A percentile compares a stretch with the other conserved stretches of the same genome.
Conservation (phyloP, 106 monocot species). For the Vanilla planifolia region DNA sequence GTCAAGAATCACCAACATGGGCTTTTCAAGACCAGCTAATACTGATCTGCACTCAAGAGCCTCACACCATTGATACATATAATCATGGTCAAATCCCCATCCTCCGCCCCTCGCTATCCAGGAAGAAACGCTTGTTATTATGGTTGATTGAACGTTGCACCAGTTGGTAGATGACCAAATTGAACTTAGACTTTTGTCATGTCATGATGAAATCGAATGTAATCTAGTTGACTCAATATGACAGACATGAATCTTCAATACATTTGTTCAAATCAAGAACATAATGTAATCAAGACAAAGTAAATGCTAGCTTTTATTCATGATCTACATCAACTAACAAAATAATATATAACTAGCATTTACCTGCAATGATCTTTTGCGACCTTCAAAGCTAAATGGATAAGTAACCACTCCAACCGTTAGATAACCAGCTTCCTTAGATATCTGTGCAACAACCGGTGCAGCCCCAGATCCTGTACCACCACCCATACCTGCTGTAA, state of each 20-base stretch:
- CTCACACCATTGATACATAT: too few species aligned
- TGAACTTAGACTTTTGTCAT: neutral
- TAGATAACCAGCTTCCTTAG: constrained; percentile 92
- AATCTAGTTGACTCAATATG: neutral
- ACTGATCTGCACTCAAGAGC: too few species aligned
- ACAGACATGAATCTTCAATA: neutral
- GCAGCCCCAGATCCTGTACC: constrained; percentile 98
- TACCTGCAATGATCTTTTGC: constrained; percentile 92
- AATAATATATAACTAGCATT: neutral
- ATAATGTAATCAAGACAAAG: neutral
- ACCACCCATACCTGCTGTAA: constrained; percentile 98
- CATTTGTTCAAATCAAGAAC: neutral
- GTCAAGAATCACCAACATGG: too few species aligned
- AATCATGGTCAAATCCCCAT: too few species aligned
- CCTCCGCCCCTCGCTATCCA: too few species aligned
- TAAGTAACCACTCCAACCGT: constrained; percentile 99
- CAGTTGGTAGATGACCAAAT: too few species aligned
- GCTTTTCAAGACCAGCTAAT: too few species aligned
- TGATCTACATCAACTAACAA: neutral
- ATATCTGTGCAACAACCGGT: constrained; percentile 97
- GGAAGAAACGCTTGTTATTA: too few species aligned
- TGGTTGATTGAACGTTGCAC: too few species aligned
- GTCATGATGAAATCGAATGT: neutral
- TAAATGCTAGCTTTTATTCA: neutral
- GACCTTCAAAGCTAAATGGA: constrained; percentile 99